Evolutionary conservation across 768 basidiomycete genomes (phyloP).

Genomic region (Lyophyllum atratum): DNA sequence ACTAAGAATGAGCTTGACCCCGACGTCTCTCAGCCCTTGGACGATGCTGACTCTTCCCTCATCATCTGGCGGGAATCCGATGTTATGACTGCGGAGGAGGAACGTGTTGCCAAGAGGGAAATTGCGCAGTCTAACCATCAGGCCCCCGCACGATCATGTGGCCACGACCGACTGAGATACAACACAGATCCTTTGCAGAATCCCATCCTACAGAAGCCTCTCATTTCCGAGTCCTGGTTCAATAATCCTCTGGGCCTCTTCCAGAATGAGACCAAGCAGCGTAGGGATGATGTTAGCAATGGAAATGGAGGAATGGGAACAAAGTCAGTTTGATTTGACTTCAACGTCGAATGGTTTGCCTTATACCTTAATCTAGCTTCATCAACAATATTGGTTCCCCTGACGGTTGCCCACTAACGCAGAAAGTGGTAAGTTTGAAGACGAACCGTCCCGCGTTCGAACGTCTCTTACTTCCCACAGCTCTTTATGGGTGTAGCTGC

Average conservation of each 20-base stretch:
- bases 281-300: slow-evolving; percentile 59
- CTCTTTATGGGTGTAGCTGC: slow-evolving; percentile 86
- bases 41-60: slow-evolving; percentile 50
- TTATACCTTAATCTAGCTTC: slow-evolving; percentile 49
- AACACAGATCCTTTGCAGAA: slow-evolving; percentile 62
- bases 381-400: slow-evolving; percentile 65
- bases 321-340: slow-evolving; percentile 44
- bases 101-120: slow-evolving; percentile 31
- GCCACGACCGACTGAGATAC: slow-evolving; percentile 69
- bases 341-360: background rate
- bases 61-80: slow-evolving; percentile 81
- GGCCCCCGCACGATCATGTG: slow-evolving; percentile 49
- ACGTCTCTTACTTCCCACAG: slow-evolving; percentile 26
- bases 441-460: background rate
- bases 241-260: slow-evolving; percentile 41
- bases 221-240: slow-evolving; percentile 35
- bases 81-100: slow-evolving; percentile 56
- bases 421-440: slow-evolving; percentile 58
- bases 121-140: slow-evolving; percentile 24
- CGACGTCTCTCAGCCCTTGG: slow-evolving; percentile 37
- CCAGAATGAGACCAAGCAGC: slow-evolving; percentile 36
- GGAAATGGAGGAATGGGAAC: slow-evolving; percentile 50
- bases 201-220: slow-evolving; percentile 43
- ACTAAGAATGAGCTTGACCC: slow-evolving; percentile 61
- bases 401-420: slow-evolving; percentile 69